These are phyloP conservation scores for Lichtheimia corymbifera DNA, from an alignment of 371 early-diverging fungal genomes.

Conservation along the genomic window DNA sequence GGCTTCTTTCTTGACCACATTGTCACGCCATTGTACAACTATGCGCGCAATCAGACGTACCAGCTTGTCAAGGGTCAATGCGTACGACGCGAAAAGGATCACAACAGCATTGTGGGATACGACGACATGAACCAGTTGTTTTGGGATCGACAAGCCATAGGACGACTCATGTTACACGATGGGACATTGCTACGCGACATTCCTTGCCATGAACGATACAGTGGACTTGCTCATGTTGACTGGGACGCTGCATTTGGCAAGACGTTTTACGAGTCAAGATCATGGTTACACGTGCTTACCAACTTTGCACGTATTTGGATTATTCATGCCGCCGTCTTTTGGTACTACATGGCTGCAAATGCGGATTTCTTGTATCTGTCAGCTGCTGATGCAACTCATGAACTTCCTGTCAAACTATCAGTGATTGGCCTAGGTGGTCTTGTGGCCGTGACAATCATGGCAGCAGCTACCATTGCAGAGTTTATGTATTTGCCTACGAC, in stretches of 20 bases:
- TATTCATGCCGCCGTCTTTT: constrained; percentile 77
- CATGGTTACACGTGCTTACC: constrained; percentile 78
- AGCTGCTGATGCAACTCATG: constrained; percentile 23
- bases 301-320: constrained; percentile 91
- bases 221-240: constrained; percentile 56
- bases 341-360: constrained; percentile 80
- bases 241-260: constrained; percentile 76
- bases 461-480: constrained; percentile 69
- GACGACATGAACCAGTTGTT: constrained; percentile 91
- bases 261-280: constrained; percentile 84
- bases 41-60: constrained; percentile 76
- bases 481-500: constrained; percentile 66
- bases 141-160: constrained; percentile 74
- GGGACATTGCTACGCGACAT: constrained; percentile 61
- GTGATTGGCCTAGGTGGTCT: constrained; percentile 76
- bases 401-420: constrained; percentile 58
- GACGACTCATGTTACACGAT: constrained; percentile 59
- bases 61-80: constrained; percentile 73
- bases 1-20: constrained; percentile 71
- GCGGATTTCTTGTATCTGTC: constrained; percentile 65
- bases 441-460: constrained; percentile 66
- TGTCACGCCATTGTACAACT: constrained; percentile 77
- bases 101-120: constrained; percentile 80
- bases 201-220: constrained; percentile 64
- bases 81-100: constrained; percentile 81